Evolutionary conservation across 2,329 filamentous ascomycete species (phyloP), one percentile per base, ranked within the genome.

Genomic region (Lasiodiplodia citricola): DNA sequence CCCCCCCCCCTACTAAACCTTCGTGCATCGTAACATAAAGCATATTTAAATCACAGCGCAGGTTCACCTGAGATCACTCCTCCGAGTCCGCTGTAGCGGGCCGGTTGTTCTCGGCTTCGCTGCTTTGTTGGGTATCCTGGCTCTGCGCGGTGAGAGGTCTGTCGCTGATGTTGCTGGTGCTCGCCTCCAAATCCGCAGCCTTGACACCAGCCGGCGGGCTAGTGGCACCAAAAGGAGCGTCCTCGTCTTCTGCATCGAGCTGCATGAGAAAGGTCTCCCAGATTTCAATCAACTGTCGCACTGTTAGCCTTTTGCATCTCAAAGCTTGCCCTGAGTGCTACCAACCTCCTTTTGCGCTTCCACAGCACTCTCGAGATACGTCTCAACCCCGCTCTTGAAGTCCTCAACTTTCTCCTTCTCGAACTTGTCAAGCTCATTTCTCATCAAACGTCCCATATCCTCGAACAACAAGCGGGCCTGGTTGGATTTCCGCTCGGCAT

Each of bases 201-300:
- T 79, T 73, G 60, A 81, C 71, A 55, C 79, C 79, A 7, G 79
- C 79, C 7, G 79, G 79, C 8, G 78, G 77, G 28, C 38, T 57
- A 7, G 70, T 14, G 44, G 58, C 67, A 10, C 78, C 72, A 66
- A 80, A 86, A 3, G 82, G 81, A 66, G 83, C 81, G 6, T 84
- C 93, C 72, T 97, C 93, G 70, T 98, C 95, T 75, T 97, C 95
- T 10, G 93, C 92, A 78, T 99, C 96, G 54, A 99, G 85, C 79
- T 97, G 96, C 87, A 98, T 91, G 65, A 99, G 86, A 84, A 97
- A 99, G 0, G 96, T 98, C 82, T 99, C 96, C 96, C 96, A 99
- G 71, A 98, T 91, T 81, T 99, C 96, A 75, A 90, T 90, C 71
- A 90, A 82, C 88, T 90, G 58, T 56, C 18, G 50, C 8, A 13